Conservation (phyloP, 2,329 filamentous ascomycete species). For the Juglanconis juglandina region DNA sequence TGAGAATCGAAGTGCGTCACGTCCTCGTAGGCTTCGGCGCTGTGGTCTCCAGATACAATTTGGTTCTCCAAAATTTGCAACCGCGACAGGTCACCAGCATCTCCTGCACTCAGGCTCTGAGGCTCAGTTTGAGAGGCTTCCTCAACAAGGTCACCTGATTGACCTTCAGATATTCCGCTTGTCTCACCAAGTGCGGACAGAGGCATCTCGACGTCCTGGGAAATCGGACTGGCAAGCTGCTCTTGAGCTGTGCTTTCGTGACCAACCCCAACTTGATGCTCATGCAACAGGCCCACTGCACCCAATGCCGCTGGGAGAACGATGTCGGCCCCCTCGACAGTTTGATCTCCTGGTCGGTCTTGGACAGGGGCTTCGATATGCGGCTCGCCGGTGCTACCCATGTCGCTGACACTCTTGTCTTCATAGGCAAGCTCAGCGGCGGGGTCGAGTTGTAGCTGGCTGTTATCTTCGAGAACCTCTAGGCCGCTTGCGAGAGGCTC, state of each 20-base stretch:
- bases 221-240: not conserved
- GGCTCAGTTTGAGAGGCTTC: not conserved
- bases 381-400: not conserved
- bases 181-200: not conserved
- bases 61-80: not conserved
- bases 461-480: not conserved
- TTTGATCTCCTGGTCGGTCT: not conserved
- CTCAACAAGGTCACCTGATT: not conserved
- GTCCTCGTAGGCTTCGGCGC: not conserved
- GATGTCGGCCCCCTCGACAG: not conserved
- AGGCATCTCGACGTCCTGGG: not conserved
- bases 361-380: not conserved
- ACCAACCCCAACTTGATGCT: not conserved
- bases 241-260: not conserved
- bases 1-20: not conserved
- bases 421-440: not conserved
- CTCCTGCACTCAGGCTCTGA: not conserved
- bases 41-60: not conserved
- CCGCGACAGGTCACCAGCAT: not conserved
- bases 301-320: not conserved
- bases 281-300: not conserved
- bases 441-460: not conserved
- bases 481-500: not conserved
- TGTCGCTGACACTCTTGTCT: not conserved
- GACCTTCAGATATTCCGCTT: not conserved